These are phyloP conservation scores for Ustilago hordei DNA, from an alignment of 1,284 basidiomycete species.

Conservation along the genomic window DNA sequence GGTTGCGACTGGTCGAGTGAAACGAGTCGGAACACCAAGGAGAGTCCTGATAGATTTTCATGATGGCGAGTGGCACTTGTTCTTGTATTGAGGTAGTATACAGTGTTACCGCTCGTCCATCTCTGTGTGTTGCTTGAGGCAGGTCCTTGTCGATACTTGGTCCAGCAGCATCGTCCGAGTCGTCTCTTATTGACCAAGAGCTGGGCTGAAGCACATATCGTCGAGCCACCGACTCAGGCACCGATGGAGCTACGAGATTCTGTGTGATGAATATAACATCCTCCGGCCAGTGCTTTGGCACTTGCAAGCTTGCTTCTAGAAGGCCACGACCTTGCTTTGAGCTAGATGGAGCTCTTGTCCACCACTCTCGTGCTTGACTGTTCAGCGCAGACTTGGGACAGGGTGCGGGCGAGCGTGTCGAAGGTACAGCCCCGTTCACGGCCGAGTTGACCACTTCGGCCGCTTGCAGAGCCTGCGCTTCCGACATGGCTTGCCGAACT, in stretches of 20 bases:
- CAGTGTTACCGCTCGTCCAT: conserved; percentile 9
- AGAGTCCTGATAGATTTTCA: conserved; percentile 14
- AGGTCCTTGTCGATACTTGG: background rate
- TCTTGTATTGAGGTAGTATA: conserved; percentile 25
- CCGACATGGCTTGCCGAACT: background rate
- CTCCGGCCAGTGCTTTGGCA: conserved; percentile 31
- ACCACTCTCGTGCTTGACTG: conserved; percentile 12
- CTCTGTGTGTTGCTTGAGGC: conserved; percentile 35
- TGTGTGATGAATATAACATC: conserved; percentile 41
- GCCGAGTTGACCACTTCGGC: conserved; percentile 9
- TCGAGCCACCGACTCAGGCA: conserved; percentile 22
- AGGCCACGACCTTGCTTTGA: background rate
- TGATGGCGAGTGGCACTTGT: conserved; percentile 24
- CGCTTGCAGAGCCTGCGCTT: background rate
- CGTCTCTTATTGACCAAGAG: background rate
- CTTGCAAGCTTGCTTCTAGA: background rate
- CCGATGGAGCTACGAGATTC: conserved; percentile 25
- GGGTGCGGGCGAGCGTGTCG: conserved; percentile 8
- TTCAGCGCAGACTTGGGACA: conserved; percentile 13
- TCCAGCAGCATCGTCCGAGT: background rate
- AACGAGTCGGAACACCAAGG: conserved; percentile 32
- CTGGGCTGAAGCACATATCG: conserved; percentile 27
- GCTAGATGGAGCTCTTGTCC: conserved; percentile 2
- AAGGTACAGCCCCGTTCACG: background rate
- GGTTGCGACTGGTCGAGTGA: conserved; percentile 34